These are phyloP conservation scores for Vicia villosa DNA, from an alignment of 306 rosid species.

Conservation along the genomic window DNA sequence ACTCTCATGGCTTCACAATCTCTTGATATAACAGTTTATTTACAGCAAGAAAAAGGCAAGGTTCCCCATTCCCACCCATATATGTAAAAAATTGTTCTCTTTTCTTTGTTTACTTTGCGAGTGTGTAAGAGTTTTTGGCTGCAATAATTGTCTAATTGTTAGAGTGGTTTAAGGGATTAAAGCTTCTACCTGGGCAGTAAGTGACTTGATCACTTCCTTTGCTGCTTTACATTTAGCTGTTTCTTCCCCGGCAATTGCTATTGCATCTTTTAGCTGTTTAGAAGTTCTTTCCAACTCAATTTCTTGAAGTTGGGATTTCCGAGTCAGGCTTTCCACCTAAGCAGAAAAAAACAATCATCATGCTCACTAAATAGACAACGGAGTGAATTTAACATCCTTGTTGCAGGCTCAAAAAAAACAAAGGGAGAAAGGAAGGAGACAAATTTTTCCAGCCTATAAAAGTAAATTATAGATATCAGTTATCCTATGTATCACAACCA, in stretches of 20 bases:
- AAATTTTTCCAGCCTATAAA: slow-evolving; percentile 15
- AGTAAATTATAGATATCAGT: slow-evolving; percentile 10
- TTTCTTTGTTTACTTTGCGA: slow-evolving; percentile 18
- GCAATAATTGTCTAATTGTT: slow-evolving; percentile 29
- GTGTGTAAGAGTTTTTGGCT: slow-evolving; percentile 4
- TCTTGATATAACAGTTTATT: slow-evolving; percentile 5
- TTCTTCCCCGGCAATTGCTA: slow-evolving; percentile 87
- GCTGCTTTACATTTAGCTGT: slow-evolving; percentile 91
- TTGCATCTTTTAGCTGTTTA: slow-evolving; percentile 93
- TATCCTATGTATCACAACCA: slow-evolving; percentile 15
- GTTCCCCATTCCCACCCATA: not conserved
- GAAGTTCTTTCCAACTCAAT: slow-evolving; percentile 87
- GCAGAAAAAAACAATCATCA: slow-evolving; percentile 30
- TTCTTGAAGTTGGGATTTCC: slow-evolving; percentile 88
- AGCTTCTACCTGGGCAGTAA: slow-evolving; percentile 81
- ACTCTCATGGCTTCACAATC: not conserved
- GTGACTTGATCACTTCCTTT: slow-evolving; percentile 97
- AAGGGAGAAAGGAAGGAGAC: slow-evolving; percentile 1
- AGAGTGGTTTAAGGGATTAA: slow-evolving; percentile 8
- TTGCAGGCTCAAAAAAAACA: slow-evolving; percentile 1
- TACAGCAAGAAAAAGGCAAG: slow-evolving; percentile 16
- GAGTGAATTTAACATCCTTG: slow-evolving; percentile 20
- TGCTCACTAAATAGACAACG: slow-evolving; percentile 36
- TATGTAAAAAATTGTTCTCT: slow-evolving; percentile 7
- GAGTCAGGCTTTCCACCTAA: slow-evolving; percentile 89